Percentiles rank a stretch among this genome's conserved stretches.
Evolutionary conservation across 371 early-diverging fungal genomes (phyloP).

Genomic region (Massospora cicadina): DNA sequence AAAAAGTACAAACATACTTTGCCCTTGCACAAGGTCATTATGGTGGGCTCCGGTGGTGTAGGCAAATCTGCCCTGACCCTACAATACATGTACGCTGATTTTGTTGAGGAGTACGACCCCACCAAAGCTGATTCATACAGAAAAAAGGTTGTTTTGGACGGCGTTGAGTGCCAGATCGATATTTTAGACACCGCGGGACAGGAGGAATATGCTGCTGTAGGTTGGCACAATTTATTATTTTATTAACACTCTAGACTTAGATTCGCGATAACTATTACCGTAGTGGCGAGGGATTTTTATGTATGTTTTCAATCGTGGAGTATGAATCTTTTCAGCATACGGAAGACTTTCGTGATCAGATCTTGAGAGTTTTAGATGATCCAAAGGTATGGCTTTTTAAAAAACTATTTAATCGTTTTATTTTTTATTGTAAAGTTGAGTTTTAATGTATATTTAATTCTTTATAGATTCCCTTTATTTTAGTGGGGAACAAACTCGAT

Average conservation of each 20-base stretch:
- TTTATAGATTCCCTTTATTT: conserved; percentile 51
- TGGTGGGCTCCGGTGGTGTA: conserved; percentile 87
- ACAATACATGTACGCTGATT: conserved; percentile 85
- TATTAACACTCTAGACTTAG: conserved; percentile 15
- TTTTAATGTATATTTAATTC: too few species aligned
- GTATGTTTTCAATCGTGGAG: conserved; percentile 72
- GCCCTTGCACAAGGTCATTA: conserved; percentile 74
- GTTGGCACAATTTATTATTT: conserved; percentile 8
- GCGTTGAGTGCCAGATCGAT: conserved; percentile 67
- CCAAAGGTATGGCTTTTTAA: conserved; percentile 31
- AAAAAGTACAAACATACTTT: conserved; percentile 33
- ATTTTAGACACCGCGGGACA: conserved; percentile 90
- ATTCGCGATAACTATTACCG: conserved; percentile 88
- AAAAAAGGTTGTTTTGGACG: conserved; percentile 45
- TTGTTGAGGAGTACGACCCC: conserved; percentile 88
- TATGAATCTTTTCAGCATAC: conserved; percentile 63
- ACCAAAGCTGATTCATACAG: conserved; percentile 84
- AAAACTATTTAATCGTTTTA: conserved; percentile 11
- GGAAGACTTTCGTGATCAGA: conserved; percentile 75
- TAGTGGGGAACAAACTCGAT: conserved; percentile 80
- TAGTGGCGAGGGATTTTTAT: conserved; percentile 77
- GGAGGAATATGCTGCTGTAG: conserved; percentile 69
- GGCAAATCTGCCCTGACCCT: conserved; percentile 86
- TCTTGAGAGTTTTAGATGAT: conserved; percentile 70
- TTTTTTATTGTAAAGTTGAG: conserved; percentile 3